Evolutionary conservation across 352 stramenopile species (phyloP).

Genomic region (Phytophthora kernoviae): DNA sequence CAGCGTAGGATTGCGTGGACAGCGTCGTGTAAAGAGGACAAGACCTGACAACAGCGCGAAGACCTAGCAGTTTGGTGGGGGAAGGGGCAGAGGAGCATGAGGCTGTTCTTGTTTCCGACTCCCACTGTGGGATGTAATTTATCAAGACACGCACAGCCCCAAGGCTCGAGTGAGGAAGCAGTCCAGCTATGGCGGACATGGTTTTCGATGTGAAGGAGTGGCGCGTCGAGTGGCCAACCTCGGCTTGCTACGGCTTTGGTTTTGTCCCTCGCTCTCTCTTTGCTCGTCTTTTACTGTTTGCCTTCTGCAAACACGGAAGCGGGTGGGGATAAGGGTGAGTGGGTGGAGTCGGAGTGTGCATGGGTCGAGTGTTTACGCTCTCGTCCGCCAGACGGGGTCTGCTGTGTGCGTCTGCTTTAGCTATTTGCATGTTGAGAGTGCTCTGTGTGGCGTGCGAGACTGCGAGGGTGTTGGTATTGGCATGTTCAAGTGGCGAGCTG

Average conservation of each 20-base stretch:
- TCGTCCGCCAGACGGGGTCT: constrained; percentile 13
- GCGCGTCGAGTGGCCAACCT: constrained; percentile 4
- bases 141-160: constrained; percentile 15
- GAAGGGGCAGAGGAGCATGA: constrained; percentile 23
- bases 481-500: constrained; percentile 29
- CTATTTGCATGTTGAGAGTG: constrained; percentile 33
- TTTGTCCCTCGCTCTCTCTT: constrained; percentile 14
- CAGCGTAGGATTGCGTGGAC: neutral
- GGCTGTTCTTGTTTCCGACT: constrained; percentile 13
- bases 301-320: constrained; percentile 34
- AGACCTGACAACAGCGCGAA: neutral
- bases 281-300: constrained; percentile 27
- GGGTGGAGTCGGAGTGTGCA: neutral
- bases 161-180: constrained; percentile 7
- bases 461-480: constrained; percentile 18
- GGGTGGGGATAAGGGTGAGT: constrained; percentile 2
- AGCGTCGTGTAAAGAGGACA: neutral
- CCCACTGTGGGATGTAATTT: constrained; percentile 25
- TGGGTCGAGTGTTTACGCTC: constrained; percentile 6
- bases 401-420: constrained; percentile 9
- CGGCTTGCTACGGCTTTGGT: constrained; percentile 12
- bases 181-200: neutral
- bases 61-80: constrained; percentile 1
- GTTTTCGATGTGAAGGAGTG: neutral
- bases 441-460: constrained; percentile 26